Percentiles rank a stretch among this genome's conserved stretches.
Evolutionary conservation across 1,284 basidiomycete genomes (phyloP).

Genomic region (Fomitopsis betulina): DNA sequence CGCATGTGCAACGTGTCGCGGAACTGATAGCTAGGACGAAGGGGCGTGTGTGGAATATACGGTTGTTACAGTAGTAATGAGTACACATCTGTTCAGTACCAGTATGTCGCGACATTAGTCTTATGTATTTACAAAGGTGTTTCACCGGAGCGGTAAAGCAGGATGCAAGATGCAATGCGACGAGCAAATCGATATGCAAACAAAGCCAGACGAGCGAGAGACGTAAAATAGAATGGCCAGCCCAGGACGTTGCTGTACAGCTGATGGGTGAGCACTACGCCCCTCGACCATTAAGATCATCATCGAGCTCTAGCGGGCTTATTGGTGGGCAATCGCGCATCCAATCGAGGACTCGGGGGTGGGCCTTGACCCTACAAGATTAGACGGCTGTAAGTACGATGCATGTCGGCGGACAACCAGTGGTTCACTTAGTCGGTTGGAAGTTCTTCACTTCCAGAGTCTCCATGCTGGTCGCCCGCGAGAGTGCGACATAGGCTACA

Average conservation of each 20-base stretch:
- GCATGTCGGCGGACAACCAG: conserved; percentile 33
- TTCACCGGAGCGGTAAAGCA: too few relatives aligned
- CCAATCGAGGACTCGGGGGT: conserved; percentile 28
- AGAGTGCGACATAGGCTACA: conserved; percentile 63
- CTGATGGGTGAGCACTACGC: too few relatives aligned
- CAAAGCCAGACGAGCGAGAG: too few relatives aligned
- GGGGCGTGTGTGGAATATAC: not conserved
- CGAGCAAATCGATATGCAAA: not conserved
- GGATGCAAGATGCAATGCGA: not conserved
- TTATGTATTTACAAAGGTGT: not conserved
- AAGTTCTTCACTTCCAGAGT: conserved; percentile 62
- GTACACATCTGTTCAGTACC: not conserved
- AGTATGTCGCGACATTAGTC: not conserved
- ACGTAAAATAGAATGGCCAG: too few relatives aligned
- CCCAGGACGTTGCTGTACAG: too few relatives aligned
- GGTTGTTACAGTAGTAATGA: not conserved
- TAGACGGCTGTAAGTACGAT: not conserved
- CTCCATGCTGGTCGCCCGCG: conserved; percentile 62
- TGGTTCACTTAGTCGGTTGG: conserved; percentile 41
- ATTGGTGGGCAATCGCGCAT: conserved; percentile 11
- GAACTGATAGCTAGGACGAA: not conserved
- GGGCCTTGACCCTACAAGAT: conserved; percentile 24
- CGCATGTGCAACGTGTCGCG: not conserved
- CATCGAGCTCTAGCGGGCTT: not conserved
- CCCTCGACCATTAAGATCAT: not conserved